Evolutionary conservation across 169 alveolate genomes (phyloP).

Genomic region (Hepatocystis sp.): DNA sequence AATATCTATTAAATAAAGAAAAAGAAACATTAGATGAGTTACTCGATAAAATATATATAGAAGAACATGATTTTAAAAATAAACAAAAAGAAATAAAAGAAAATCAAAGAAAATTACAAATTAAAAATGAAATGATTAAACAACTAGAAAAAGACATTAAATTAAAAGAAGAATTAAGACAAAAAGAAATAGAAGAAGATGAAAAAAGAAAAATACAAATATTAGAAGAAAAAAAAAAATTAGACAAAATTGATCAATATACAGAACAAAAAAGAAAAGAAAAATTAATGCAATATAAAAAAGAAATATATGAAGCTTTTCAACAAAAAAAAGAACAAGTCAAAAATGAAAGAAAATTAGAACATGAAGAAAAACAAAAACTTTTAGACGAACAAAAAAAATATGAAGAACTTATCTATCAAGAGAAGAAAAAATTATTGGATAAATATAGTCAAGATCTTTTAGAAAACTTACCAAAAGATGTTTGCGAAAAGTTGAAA

Average conservation of each 20-base stretch:
- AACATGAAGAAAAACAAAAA: slow-evolving; percentile 46
- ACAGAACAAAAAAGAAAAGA: slow-evolving; percentile 70
- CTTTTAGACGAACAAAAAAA: slow-evolving; percentile 45
- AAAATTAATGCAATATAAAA: slow-evolving; percentile 56
- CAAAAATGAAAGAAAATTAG: slow-evolving; percentile 55
- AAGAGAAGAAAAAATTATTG: slow-evolving; percentile 42
- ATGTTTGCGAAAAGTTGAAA: slow-evolving; percentile 33
- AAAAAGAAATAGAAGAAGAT: slow-evolving; percentile 59
- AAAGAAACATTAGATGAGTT: slow-evolving; percentile 64
- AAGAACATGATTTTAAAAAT: slow-evolving; percentile 71
- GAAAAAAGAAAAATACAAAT: slow-evolving; percentile 64
- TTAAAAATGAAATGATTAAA: slow-evolving; percentile 68
- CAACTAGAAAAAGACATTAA: slow-evolving; percentile 48
- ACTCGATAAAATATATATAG: slow-evolving; percentile 49
- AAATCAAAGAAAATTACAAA: slow-evolving; percentile 66
- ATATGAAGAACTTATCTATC: slow-evolving; percentile 45
- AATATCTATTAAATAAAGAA: slow-evolving; percentile 63
- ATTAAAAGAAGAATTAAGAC: slow-evolving; percentile 44
- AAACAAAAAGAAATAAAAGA: slow-evolving; percentile 63
- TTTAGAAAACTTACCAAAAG: slow-evolving; percentile 33
- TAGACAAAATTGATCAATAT: slow-evolving; percentile 67
- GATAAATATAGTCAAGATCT: slow-evolving; percentile 57
- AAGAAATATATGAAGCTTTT: slow-evolving; percentile 59
- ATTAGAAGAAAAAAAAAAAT: slow-evolving; percentile 66
- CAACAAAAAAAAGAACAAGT: slow-evolving; percentile 63